Evolutionary conservation across 371 early-diverging fungal species (phyloP), one percentile per base, ranked within the genome.

Genomic region (Paraphysoderma sedebokerense): DNA sequence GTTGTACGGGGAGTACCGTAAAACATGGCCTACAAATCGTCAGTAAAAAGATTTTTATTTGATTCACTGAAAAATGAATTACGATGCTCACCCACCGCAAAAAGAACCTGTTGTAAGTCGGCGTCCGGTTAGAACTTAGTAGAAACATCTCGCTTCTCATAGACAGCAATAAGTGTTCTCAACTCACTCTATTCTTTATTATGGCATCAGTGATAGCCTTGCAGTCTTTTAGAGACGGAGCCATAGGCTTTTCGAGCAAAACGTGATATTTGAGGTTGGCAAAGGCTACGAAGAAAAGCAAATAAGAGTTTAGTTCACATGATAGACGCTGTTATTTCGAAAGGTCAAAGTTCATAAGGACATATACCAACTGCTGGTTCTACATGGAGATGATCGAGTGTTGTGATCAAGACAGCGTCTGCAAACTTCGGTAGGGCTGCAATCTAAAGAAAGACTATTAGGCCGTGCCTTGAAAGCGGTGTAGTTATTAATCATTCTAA

Each of bases 161-260:
- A n/a, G n/a, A n/a, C n/a, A n/a, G n/a, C n/a, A n/a, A n/a, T n/a
- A n/a, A n/a, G n/a, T n/a, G n/a, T n/a, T n/a, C n/a, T n/a, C 41
- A 11, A 38, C 48, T 53, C n/a, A 66, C 65, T 8, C 48, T 45
- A 28, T 56, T 58, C 24, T 47, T 49, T 23, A 51, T 44, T 19
- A 60, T 63, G 8, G 70, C 67, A 7, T 50, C 35, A 5, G 55
- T 50, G 35, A 76, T 71, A n/a, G 34, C 44, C 24, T 46, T 31
- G 48, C 74, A 74, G 38, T 69, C 69, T 8, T 47, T 38, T 11
- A 65, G 38, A 0, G 53, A 56, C 5, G 54, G 51, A 0, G 74
- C 60, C 74, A 76, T 72, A 5, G 76, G 74, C 46, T 74, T 74
- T 52, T 74, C 74, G 36, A 71, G 53, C 35, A 76, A 44, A 26